Conservation (phyloP, 257 asterid species). For the Solanum okadae region DNA sequence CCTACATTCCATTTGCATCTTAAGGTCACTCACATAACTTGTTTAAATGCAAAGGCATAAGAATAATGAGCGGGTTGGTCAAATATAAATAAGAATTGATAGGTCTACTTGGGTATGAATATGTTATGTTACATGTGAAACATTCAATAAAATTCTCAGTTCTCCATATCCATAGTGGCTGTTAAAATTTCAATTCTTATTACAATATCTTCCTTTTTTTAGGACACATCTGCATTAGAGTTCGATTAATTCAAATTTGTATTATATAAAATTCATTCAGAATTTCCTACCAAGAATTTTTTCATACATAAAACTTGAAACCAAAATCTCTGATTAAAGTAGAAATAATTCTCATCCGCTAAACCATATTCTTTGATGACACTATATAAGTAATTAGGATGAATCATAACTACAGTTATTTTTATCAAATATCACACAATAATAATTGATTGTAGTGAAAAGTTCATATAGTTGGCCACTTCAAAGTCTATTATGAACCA, state of each 20-base stretch:
- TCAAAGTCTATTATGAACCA: background rate
- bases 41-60: background rate
- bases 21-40: background rate
- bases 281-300: accelerated
- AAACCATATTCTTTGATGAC: too few relatives aligned
- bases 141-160: background rate
- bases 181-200: background rate
- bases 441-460: background rate
- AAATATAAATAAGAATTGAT: background rate
- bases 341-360: background rate
- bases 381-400: too few relatives aligned
- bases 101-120: background rate
- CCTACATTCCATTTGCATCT: background rate
- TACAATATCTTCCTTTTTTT: too few relatives aligned
- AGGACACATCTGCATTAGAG: too few relatives aligned
- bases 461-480: background rate
- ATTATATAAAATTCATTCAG: too few relatives aligned
- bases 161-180: too few relatives aligned
- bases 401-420: background rate
- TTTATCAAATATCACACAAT: background rate
- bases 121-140: background rate
- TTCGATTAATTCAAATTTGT: too few relatives aligned
- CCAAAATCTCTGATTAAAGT: too few relatives aligned
- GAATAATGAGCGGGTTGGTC: background rate
- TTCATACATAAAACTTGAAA: too few relatives aligned